Evolutionary conservation across 306 rosid species (phyloP), one percentile per base, ranked within the genome.

Genomic region (Amphicarpaea edgeworthii): DNA sequence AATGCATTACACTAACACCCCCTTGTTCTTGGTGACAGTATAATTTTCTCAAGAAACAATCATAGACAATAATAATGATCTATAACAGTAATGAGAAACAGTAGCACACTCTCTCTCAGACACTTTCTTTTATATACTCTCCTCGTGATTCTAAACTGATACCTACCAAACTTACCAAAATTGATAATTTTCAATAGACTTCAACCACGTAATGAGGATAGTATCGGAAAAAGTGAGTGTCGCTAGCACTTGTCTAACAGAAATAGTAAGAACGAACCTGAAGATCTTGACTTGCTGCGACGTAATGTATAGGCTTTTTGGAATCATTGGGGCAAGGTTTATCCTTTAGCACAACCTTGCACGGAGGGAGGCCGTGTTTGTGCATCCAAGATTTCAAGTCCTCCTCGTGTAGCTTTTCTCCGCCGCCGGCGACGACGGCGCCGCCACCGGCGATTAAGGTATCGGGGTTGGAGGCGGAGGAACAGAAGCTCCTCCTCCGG

Each of bases 341-440:
- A 28, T 92, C 98, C 21, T 86, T 84, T 51, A 94, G 87, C 79
- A 86, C 85, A 57, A 95, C 97, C 87, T 92, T 95, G 76, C 96
- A 92, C 7, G 92, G 89, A 34, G 97, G 97, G 15, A 95, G 96
- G 19, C 97, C 97, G 46, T 90, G 86, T 64, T 85, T 59, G 81
- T 87, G 96, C 98, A 95, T 95, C 97, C 97, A 95, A 58, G 91
- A 77, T 73, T 92, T 89, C 88, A 95, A 79, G 86, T 92, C 96
- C 7, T 71, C 90, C 37, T 79, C 88, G 51, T 75, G 85, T n/a
- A n/a, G n/a, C 79, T 84, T 86, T 70, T 53, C 71, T 1, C 68
- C 63, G 68, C 63, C 83, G 3, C 68, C 81, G 3, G 81, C 66
- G 7, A 81, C 83, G 10, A 74, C 83, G 73, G 89, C 30, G 67